Conservation (phyloP, 2,329 filamentous ascomycete species). For the Mollisiaceae sp. region DNA sequence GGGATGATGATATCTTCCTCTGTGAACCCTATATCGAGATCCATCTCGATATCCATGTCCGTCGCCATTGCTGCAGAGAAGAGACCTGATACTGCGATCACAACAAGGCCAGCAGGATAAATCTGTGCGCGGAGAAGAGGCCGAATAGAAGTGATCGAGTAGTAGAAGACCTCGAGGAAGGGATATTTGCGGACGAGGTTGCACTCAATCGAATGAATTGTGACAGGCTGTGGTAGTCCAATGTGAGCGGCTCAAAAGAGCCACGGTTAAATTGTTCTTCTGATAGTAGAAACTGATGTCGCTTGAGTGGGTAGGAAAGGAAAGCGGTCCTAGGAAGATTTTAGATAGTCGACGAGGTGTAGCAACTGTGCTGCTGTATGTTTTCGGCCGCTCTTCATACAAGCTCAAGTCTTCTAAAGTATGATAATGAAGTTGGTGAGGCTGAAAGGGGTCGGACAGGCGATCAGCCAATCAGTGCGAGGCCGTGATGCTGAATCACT, state of each 20-base stretch:
- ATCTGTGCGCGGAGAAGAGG: not conserved
- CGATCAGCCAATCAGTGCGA: not conserved
- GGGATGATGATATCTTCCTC: constrained; percentile 42
- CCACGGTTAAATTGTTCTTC: no score
- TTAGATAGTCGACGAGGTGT: not conserved
- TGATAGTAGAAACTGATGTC: not conserved
- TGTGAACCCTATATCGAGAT: constrained; percentile 66
- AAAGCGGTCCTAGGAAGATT: not conserved
- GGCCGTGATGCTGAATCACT: not conserved
- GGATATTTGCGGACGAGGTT: not conserved
- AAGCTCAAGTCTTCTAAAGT: not conserved
- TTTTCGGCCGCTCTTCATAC: not conserved
- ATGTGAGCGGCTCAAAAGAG: not conserved
- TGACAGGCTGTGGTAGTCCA: not conserved
- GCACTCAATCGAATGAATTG: not conserved
- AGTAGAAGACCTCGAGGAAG: not conserved
- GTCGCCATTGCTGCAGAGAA: constrained; percentile 33
- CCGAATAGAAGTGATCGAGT: not conserved
- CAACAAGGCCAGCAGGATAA: not conserved
- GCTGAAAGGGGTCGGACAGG: not conserved
- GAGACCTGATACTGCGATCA: not conserved
- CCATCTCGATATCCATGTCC: constrained; percentile 78
- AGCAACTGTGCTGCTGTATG: not conserved
- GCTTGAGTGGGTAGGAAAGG: not conserved
- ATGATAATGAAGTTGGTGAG: not conserved